Evolutionary conservation across 768 basidiomycete genomes (phyloP), one percentile per base, ranked within the genome.

Genomic region (Leccinellum luteum): DNA sequence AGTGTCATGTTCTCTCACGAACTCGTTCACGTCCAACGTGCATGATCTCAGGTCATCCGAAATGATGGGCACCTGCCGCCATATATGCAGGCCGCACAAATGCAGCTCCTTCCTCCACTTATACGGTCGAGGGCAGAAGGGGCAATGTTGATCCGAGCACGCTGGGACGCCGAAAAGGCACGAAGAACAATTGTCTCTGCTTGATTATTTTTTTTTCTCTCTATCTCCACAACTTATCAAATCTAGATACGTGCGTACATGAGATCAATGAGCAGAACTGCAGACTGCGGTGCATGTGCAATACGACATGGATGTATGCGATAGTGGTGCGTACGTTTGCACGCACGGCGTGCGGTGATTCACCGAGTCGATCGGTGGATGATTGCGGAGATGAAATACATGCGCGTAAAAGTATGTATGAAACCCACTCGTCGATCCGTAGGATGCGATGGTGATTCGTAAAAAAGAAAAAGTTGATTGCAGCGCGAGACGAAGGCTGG

Each of bases 31-130:
- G 21, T 43, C 43, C 54, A 53, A 23, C 60, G 53, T 21, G 48
- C 51, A 45, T 27, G 41, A 57, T 21, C 55, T 15, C 32, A 95
- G 94, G 94, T 96, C 31, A 96, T 97, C 60, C 90, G 94, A 59
- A 95, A 86, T 51, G 94, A 97, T 58, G 76, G 78, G 12, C 60
- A 79, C 14, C 60, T 87, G 27, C 80, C 84, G 25, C 78, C 85
- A 48, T 81, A 86, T 57, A 66, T 86, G 47, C 80, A 89, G 69
- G 86, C 87, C 2, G 82, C 82, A 9, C 84, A 84, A 48, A 68
- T 83, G 64, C 86, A 86, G 59, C 69, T 86, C 32, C 69, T 82
- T 21, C 68, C 81, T 3, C 80, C 87, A 10, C 72, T 83, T 1
- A 73, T 90, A 35, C 83, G 82, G 35, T 83, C 89, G 44, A 82